Evolutionary conservation across 2,329 filamentous ascomycete genomes (phyloP).

Genomic region (Stylonectria norvegica): DNA sequence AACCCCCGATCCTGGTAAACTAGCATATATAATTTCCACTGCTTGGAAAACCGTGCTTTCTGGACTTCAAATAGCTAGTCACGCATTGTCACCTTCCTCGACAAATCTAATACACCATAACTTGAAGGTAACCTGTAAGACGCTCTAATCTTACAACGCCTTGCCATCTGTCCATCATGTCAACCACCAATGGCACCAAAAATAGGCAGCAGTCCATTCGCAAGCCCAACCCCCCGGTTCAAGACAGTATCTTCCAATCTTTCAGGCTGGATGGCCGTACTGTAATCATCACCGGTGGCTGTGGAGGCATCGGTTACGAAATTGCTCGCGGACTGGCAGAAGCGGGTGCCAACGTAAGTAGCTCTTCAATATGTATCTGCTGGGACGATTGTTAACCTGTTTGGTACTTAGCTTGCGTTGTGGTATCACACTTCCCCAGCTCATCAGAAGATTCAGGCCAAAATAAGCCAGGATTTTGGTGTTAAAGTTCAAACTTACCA

Average conservation of each 20-base stretch:
- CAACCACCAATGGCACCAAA: slow-evolving; percentile 11
- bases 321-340: slow-evolving; percentile 15
- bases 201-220: slow-evolving; percentile 16
- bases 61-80: neutral
- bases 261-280: slow-evolving; percentile 17
- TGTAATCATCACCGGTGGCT: slow-evolving; percentile 17
- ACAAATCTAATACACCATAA: neutral
- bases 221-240: slow-evolving; percentile 22
- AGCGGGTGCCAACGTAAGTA: slow-evolving; percentile 15
- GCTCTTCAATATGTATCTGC: neutral
- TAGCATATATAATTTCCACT: slow-evolving; percentile 1
- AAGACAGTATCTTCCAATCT: slow-evolving; percentile 18
- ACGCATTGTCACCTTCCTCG: neutral
- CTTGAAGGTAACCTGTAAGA: too few species aligned
- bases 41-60: too few species aligned
- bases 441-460: slow-evolving; percentile 7
- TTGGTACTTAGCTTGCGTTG: slow-evolving; percentile 12
- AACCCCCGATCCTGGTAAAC: neutral
- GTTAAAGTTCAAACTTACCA: slow-evolving; percentile 17
- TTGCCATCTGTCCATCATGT: slow-evolving; percentile 4
- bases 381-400: neutral
- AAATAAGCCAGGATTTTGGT: slow-evolving; percentile 14
- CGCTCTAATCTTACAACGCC: too few species aligned
- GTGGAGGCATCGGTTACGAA: slow-evolving; percentile 15
- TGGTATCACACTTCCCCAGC: slow-evolving; percentile 13